Conservation (phyloP, 192 early-diverging fungal genomes). For the Gryganskiella cystojenkinii region DNA sequence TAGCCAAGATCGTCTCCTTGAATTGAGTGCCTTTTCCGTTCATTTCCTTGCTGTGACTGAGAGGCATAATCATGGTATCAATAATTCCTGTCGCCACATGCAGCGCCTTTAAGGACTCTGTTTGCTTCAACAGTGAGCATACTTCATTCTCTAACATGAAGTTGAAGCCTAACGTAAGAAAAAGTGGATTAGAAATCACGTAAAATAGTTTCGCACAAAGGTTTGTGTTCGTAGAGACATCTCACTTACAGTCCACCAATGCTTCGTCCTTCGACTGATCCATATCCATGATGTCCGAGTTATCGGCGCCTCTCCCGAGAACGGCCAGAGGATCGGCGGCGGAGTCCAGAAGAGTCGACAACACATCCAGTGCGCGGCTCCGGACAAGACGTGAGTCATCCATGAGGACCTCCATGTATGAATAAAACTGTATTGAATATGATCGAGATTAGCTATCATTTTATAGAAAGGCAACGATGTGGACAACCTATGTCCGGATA, state of each 20-base stretch:
- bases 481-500: too few species aligned
- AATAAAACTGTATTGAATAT: conserved; percentile 19
- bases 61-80: conserved; percentile 36
- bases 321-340: conserved; percentile 47
- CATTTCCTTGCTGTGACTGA: conserved; percentile 19
- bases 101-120: conserved; percentile 41
- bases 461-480: too few species aligned
- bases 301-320: conserved; percentile 8
- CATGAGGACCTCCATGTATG: conserved; percentile 48
- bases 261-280: conserved; percentile 32
- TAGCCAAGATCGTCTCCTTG: conserved; percentile 29
- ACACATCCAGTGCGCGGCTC: conserved; percentile 55
- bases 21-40: conserved; percentile 20
- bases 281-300: conserved; percentile 24
- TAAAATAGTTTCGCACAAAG: too few species aligned
- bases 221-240: too few species aligned
- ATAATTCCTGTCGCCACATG: conserved; percentile 47
- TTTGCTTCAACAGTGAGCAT: conserved; percentile 8
- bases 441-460: neutral
- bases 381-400: conserved; percentile 52
- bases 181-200: neutral
- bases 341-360: conserved; percentile 55
- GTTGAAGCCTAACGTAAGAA: conserved; percentile 26
- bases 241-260: conserved; percentile 27
- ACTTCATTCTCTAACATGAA: conserved; percentile 32